Evolutionary conservation across 192 early-diverging fungal genomes (phyloP), one percentile per base, ranked within the genome.

Genomic region (Backusella australiensis): DNA sequence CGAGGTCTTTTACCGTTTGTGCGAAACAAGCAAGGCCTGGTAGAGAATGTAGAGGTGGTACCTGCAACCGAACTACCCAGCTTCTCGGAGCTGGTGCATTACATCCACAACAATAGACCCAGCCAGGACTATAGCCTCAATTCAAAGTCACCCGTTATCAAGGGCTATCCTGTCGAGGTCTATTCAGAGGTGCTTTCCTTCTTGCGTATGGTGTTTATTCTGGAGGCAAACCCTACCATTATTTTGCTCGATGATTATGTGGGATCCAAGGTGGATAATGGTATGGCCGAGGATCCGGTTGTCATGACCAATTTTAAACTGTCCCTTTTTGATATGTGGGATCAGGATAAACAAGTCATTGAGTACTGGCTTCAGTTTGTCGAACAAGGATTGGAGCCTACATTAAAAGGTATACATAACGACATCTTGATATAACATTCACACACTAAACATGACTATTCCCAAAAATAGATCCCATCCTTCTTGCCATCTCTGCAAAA

Each of bases 151-250:
- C 86, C 76, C 52, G 69, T 38, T 21, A 71, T 82, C 29, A 72
- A 72, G 11, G 84, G 82, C 4, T 89, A 88, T 67, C 86, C 86
- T 26, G 81, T 86, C 0, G 93, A 93, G 67, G 86, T 90, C 11
- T 94, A 90, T 56, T 82, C 85, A 15, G 81, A 91, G 29, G 84
- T 86, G 5, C 72, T 95, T 1, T 79, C 83, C 71, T 93, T 94
- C 65, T 77, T 94, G 39, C 79, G 93, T 34, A 84, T 85, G 34
- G 72, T 94, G 32, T 71, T 93, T 59, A 85, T 94, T 49, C 87
- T 91, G 0, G 88, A 93, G 36, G 89, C 92, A 0, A 85, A 84
- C 59, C 90, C 83, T n/a, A 69, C 76, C 0, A 77, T 44, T 35
- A 76, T 85, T 2, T 69, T 84, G 29, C 79, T 88, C 34, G 86